Evolutionary conservation across 2,329 filamentous ascomycete species (phyloP), one percentile per base, ranked within the genome.

Genomic region (Zelopaecilomyces penicillatus): DNA sequence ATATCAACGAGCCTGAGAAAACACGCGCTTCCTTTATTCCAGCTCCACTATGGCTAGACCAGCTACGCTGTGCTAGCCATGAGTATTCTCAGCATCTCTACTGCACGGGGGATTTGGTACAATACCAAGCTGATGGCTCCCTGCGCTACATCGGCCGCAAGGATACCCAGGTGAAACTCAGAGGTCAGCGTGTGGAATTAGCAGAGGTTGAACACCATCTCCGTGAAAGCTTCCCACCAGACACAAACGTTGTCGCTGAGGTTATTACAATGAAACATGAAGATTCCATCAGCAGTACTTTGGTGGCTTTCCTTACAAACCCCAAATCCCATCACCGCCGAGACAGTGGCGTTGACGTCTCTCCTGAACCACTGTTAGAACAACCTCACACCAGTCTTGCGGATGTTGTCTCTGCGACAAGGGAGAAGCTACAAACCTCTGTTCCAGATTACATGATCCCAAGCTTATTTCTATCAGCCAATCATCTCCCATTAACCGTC

Each of bases 101-200:
- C 32, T 34, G 32, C 26, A 41, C 39, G 6, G 39, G 39, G 4
- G 39, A 41, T 31, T 30, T 41, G 26, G 39, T 30, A 11, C 26
- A 31, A 37, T 69, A 70, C 31, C 54, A 64, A 31, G 54, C 57
- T 1, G 62, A 69, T 41, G 65, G 66, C 3, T 53, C 56, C 31
- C 52, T 73, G 6, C 50, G 64, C 1, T 72, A 66, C 41, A 54
- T 73, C 39, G 74, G 74, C 37, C 64, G 76, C 27, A 74, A 74
- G 50, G 75, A 79, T 50, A 66, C 66, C 0, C 75, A 79, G 54
- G 67, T 79, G 41, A 80, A 80, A 56, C 56, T 80, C 9, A 65
- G 69, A 29, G 79, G 79, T 19, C 77, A 70, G 47, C 57, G 74
- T 43, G 64, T 76, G 42, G 79, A 73, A 58, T 61, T 73, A 11